Percentiles rank a stretch among this genome's conserved stretches.
Evolutionary conservation across 1,284 basidiomycete genomes (phyloP).

Genomic region (Phellopilus nigrolimitatus): DNA sequence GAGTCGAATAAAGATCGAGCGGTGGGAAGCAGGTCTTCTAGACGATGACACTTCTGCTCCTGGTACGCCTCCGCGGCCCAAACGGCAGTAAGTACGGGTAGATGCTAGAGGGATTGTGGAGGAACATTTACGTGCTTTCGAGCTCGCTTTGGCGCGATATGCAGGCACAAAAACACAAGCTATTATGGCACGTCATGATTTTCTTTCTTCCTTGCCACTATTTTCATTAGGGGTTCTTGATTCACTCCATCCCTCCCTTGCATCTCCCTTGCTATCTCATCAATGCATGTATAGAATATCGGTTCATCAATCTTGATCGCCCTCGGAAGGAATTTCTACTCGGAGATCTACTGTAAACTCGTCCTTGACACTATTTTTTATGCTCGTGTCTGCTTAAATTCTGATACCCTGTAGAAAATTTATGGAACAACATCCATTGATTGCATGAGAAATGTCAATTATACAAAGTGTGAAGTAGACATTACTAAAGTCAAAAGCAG

Average conservation of each 20-base stretch:
- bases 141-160: slow-evolving; percentile 59
- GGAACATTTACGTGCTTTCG: slow-evolving; percentile 70
- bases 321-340: not conserved
- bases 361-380: not conserved
- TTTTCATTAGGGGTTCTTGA: not conserved
- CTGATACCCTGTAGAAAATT: too few species aligned
- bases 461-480: too few species aligned
- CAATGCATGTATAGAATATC: slow-evolving; percentile 1
- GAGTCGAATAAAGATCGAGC: slow-evolving; percentile 66
- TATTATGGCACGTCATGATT: slow-evolving; percentile 61
- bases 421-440: too few species aligned
- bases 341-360: not conserved
- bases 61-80: slow-evolving; percentile 26
- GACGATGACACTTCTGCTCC: slow-evolving; percentile 33
- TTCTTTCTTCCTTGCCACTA: too few species aligned
- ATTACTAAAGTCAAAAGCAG: too few species aligned
- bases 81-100: slow-evolving; percentile 39
- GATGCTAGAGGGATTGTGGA: slow-evolving; percentile 67
- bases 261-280: not conserved
- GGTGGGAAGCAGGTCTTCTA: slow-evolving; percentile 62
- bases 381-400: not conserved
- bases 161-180: slow-evolving; percentile 69
- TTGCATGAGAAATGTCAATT: too few species aligned
- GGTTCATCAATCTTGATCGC: too few species aligned
- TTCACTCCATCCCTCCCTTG: not conserved